These are phyloP conservation scores for Pseudogymnoascus sp. DNA, from an alignment of 2,329 filamentous ascomycete genomes.

Conservation along the genomic window DNA sequence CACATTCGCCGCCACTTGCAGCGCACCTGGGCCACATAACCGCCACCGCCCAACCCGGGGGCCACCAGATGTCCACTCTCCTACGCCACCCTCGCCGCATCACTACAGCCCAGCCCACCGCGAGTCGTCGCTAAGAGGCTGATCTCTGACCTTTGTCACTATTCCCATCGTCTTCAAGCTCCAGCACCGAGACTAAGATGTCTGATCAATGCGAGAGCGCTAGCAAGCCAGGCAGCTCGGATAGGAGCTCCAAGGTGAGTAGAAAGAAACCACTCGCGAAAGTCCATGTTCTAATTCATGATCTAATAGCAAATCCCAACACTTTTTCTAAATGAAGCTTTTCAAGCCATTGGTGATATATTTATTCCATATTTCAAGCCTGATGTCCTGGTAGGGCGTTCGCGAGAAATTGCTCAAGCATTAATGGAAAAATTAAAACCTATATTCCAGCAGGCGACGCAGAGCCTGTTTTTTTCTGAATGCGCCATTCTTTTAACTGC, in stretches of 20 bases:
- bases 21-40: too few species aligned
- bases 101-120: too few species aligned
- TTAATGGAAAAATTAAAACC: background rate
- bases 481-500: background rate
- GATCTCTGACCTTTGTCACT: too few species aligned
- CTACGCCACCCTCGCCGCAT: too few species aligned
- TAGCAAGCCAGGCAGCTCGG: background rate
- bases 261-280: background rate
- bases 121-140: too few species aligned
- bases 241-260: background rate
- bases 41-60: too few species aligned
- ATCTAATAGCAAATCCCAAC: background rate
- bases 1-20: too few species aligned
- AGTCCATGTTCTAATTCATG: background rate
- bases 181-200: background rate
- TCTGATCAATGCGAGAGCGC: background rate
- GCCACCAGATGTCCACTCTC: too few species aligned
- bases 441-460: background rate
- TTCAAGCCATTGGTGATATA: background rate
- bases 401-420: background rate
- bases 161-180: background rate
- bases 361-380: background rate
- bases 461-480: background rate
- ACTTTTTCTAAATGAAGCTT: background rate
- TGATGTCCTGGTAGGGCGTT: background rate